Base-by-base conservation (phyloP, 2,329 filamentous ascomycete genomes). In the Amauroascus verrucosus region DNA sequence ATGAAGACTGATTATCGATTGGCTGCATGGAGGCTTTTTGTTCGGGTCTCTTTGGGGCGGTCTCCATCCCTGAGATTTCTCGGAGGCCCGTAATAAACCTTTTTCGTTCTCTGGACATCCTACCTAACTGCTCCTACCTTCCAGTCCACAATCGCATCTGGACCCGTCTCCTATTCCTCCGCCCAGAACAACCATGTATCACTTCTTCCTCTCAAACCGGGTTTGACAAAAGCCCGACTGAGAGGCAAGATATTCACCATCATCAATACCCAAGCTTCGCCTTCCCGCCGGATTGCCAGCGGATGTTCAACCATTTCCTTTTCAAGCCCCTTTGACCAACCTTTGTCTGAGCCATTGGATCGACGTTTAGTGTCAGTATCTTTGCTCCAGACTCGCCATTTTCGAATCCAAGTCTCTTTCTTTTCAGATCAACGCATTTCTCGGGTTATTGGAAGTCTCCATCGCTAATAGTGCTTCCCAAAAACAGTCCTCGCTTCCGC, bases 121-220 rank as follows among this genome's bases (percentile, higher is more conserved):
- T n/a, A n/a, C n/a, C n/a, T n/a, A n/a, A n/a, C n/a, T n/a, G n/a
- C n/a, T n/a, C n/a, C n/a, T n/a, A n/a, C n/a, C n/a, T n/a, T n/a
- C n/a, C n/a, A n/a, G 14, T 28, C 43, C 26, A 20, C 44, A 18
- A 30, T 24, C n/a, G 30, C 41, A n/a, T 33, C 44, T 33, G 28
- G 44, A 33, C 26, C 40, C 28, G 28, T 33, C 44, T 46, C 44
- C 28, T 33, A 14, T 46, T 22, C 44, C 26, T 30, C 33, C 26
- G 26, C n/a, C 44, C 44, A 33, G 44, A 46, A 33, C 26, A 46
- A 18, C n/a, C 44, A 46, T 46, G 26, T 46, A 46, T 32, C 44
- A 33, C 5, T 33, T 32, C 7, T 47, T 24, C 14, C 44, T 47
- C 28, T 33, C 44, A 33, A 32, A 13, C 44, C 28, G 30, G 44